Conservation (phyloP, 441 rosid species). For the Euphorbia schlechtendalii region DNA sequence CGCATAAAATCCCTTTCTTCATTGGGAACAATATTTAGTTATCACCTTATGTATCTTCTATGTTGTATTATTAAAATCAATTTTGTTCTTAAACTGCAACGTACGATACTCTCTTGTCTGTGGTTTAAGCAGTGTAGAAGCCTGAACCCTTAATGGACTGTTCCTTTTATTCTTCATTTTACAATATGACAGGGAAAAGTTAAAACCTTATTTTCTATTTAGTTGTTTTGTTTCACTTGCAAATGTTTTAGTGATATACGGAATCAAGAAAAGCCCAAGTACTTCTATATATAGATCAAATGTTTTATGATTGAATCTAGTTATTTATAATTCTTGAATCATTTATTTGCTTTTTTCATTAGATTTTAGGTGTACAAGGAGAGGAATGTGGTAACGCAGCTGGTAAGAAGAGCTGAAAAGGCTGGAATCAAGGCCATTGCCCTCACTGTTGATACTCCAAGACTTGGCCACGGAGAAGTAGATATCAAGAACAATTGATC, state of each 20-base stretch:
- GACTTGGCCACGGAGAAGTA: conserved; percentile 93
- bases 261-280: too few relatives aligned
- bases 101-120: neutral
- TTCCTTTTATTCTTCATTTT: neutral
- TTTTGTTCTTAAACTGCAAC: neutral
- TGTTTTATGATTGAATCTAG: too few relatives aligned
- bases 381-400: conserved; percentile 76
- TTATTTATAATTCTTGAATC: too few relatives aligned
- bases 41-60: neutral
- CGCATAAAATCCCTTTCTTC: neutral
- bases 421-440: conserved; percentile 97
- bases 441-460: conserved; percentile 92
- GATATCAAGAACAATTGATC: conserved; percentile 88
- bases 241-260: too few relatives aligned
- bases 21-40: neutral
- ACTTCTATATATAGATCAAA: too few relatives aligned
- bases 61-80: neutral
- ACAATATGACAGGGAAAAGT: neutral
- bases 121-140: neutral
- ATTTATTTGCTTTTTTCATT: too few relatives aligned
- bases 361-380: conserved; percentile 77
- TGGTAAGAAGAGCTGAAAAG: conserved; percentile 85
- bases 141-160: neutral
- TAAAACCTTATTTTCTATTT: too few relatives aligned
- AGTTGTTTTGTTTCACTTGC: too few relatives aligned